These are phyloP conservation scores for Dothistroma pini DNA, from an alignment of 2,329 filamentous ascomycete species.

Conservation along the genomic window DNA sequence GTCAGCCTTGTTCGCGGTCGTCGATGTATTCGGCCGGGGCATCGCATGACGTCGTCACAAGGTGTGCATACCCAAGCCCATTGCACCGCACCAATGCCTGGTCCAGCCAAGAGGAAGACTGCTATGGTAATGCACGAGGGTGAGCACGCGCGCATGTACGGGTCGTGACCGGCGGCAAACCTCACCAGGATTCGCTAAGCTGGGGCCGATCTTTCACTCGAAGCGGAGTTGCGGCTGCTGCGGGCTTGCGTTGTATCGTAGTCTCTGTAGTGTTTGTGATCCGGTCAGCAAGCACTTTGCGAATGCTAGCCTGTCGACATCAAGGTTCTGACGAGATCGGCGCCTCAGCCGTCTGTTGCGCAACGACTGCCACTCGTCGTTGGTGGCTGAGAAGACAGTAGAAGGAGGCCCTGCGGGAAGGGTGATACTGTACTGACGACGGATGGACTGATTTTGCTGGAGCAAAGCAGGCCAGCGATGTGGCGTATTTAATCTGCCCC, in stretches of 20 bases:
- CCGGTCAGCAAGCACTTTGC: constrained; percentile 11
- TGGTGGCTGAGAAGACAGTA: constrained; percentile 7
- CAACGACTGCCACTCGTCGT: constrained; percentile 14
- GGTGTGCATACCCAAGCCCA: constrained; percentile 15
- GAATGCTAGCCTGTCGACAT: constrained; percentile 19
- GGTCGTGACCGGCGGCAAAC: constrained; percentile 6
- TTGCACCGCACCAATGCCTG: constrained; percentile 19
- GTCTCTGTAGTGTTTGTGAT: neutral
- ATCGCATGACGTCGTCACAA: constrained; percentile 25
- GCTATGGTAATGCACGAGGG: constrained; percentile 11
- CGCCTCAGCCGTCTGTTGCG: constrained; percentile 15
- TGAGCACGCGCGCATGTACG: constrained; percentile 16
- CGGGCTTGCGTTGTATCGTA: neutral
- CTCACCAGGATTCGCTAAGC: constrained; percentile 12
- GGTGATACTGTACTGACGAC: neutral
- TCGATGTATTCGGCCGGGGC: constrained; percentile 5
- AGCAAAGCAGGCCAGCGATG: neutral
- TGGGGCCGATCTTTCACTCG: constrained; percentile 13
- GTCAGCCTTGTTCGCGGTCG: constrained; percentile 1
- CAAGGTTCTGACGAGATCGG: neutral
- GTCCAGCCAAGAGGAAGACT: constrained; percentile 15
- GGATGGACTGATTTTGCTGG: constrained; percentile 2
- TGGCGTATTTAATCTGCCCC: neutral
- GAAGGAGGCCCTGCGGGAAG: constrained; percentile 1
- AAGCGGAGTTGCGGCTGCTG: constrained; percentile 5